A percentile compares a stretch with the other conserved stretches of the same genome.
phyloP scores from a whole-genome alignment of 371 early-diverging fungal species.

The Batkoa obscura region DNA sequence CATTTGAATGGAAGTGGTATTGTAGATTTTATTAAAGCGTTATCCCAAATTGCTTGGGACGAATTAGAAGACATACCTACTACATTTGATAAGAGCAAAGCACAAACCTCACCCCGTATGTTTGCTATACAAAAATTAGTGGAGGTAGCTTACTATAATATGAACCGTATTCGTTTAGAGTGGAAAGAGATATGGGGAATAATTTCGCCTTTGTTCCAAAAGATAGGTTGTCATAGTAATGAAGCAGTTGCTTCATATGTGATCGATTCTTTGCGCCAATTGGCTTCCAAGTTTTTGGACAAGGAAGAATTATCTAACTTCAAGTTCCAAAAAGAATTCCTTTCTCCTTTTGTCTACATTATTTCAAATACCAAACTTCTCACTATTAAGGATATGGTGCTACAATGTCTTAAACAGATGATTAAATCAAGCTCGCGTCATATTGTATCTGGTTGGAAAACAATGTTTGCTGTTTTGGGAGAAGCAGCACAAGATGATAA shows the following conservation, averaged over 20 bases:
- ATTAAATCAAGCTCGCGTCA: constrained; percentile 55
- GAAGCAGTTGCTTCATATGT: constrained; percentile 72
- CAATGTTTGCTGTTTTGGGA: constrained; percentile 62
- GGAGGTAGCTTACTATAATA: constrained; percentile 91
- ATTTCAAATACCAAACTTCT: constrained; percentile 51
- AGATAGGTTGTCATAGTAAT: constrained; percentile 22
- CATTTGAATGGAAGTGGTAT: constrained; percentile 36
- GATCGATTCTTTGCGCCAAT: constrained; percentile 76
- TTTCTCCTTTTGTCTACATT: constrained; percentile 77
- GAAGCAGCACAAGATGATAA: constrained; percentile 56
- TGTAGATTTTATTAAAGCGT: constrained; percentile 71
- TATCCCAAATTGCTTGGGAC: constrained; percentile 74
- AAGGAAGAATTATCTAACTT: constrained; percentile 85
- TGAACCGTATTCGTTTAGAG: constrained; percentile 90
- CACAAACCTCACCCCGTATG: constrained; percentile 32
- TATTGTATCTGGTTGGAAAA: constrained; percentile 80
- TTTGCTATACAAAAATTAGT: constrained; percentile 81
- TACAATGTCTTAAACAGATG: constrained; percentile 76
- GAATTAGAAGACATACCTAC: constrained; percentile 56
- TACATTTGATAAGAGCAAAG: constrained; percentile 10
- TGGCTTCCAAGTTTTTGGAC: constrained; percentile 88
- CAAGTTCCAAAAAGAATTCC: constrained; percentile 89
- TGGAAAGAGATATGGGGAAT: constrained; percentile 92
- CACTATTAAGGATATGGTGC: constrained; percentile 78
- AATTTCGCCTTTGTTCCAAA: constrained; percentile 71